Percentiles rank a stretch among this genome's conserved stretches.
phyloP scores from a whole-genome alignment of 129 eudicot genomes.

The carrot (Daucus carota) region DH1_v3.0 NC_030382.2:52173001-52173500 shows the following conservation, averaged over 20 bases:
- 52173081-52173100: background rate
- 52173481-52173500: background rate
- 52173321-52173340: no score
- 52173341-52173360: no score
- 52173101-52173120: background rate
- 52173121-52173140: background rate
- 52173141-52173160: background rate
- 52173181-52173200: background rate
- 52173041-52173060: constrained; percentile 44
- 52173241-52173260: background rate
- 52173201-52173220: background rate
- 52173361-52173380: background rate
- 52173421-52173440: background rate
- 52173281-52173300: background rate
- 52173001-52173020: constrained; percentile 88
- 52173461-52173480: background rate
- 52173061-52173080: background rate
- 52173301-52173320: background rate
- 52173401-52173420: background rate
- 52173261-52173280: background rate
- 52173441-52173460: background rate
- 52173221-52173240: background rate
- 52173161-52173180: background rate
- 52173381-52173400: background rate
- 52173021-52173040: constrained; percentile 79